Base-by-base conservation (phyloP, 306 rosid genomes). In the Alnus glutinosa region DNA sequence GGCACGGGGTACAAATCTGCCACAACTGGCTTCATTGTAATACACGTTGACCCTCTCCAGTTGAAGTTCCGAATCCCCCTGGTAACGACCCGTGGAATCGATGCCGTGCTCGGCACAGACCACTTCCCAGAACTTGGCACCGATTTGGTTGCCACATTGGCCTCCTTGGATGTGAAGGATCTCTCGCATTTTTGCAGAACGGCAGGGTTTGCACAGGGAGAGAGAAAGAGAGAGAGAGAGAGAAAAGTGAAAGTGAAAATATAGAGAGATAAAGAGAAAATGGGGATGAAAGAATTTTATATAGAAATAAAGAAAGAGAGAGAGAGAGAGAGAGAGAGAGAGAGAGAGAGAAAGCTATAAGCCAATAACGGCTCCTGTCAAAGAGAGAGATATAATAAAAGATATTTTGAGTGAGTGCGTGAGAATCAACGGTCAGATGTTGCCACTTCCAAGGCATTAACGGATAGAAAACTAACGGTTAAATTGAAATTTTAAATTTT, bases 71-170 rank as follows among this genome's bases (percentile, higher is more conserved):
- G 88, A 51, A 42, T 85, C 88, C 1, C 88, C 88, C 12, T 68
- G 62, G 78, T 81, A 85, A 9, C 85, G 82, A 0, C 88, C 88
- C 5, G 88, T 85, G 54, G 88, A 73, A 78, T 85, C 88, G 34
- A 85, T 85, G 37, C 88, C 88, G 59, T 85, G 88, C 81, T 85
- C 88, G 55, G 88, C 88, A 80, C 88, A 85, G 54, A 85, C 88
- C 10, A 85, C 88, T 69, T 85, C 85, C 85, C 88, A 85, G 85
- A 85, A 85, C 85, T 85, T 85, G 47, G 88, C 88, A 32, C 88
- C 85, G 70, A 81, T 85, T 70, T 85, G 88, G 83, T 85, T 85
- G 37, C 88, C 88, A 72, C 88, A 85, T 18, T 81, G 88, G 69
- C 88, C 88, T 70, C 86, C 86, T 48, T 85, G 88, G 39, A 85